phyloP scores from a whole-genome alignment of 495 filamentous ascomycete genomes.

The Aspergillus carlsbadensis region DNA sequence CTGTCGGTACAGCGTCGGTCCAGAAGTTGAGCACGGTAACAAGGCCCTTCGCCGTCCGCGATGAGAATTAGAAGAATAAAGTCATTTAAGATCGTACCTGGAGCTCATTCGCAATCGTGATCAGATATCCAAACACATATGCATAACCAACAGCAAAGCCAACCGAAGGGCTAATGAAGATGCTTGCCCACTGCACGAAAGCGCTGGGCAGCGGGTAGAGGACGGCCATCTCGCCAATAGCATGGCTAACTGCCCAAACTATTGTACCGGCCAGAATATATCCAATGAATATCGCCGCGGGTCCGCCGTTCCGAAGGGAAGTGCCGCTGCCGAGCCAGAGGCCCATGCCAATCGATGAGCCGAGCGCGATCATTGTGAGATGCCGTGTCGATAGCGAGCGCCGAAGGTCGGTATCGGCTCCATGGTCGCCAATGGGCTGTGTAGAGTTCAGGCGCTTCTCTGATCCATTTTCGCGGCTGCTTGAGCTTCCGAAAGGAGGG shows the following conservation, averaged over 20 bases:
- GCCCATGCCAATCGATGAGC: conserved; percentile 32
- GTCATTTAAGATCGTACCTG: conserved; percentile 20
- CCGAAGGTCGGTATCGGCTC: conserved; percentile 28
- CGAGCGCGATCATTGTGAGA: conserved; percentile 34
- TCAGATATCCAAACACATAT: conserved; percentile 45
- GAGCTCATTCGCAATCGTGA: conserved; percentile 48
- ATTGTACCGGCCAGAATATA: conserved; percentile 36
- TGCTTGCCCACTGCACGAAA: conserved; percentile 45
- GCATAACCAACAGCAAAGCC: conserved; percentile 54
- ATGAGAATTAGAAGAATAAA: neutral
- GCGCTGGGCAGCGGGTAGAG: conserved; percentile 57
- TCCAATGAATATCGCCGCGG: conserved; percentile 49
- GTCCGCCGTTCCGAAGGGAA: conserved; percentile 24
- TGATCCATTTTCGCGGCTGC: neutral
- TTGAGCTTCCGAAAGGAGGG: conserved; percentile 3
- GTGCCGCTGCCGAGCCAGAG: conserved; percentile 28
- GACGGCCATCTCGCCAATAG: conserved; percentile 46
- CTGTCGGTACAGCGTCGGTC: conserved; percentile 41
- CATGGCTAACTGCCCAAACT: conserved; percentile 37
- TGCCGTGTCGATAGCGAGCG: conserved; percentile 30
- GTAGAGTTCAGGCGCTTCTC: conserved; percentile 8
- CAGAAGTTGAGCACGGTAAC: conserved; percentile 61
- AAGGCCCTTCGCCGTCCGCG: conserved; percentile 30
- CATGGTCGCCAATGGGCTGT: conserved; percentile 14
- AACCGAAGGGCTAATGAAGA: conserved; percentile 48